phyloP scores from a whole-genome alignment of 441 rosid species.

The Eugenia klotzschiana region DNA sequence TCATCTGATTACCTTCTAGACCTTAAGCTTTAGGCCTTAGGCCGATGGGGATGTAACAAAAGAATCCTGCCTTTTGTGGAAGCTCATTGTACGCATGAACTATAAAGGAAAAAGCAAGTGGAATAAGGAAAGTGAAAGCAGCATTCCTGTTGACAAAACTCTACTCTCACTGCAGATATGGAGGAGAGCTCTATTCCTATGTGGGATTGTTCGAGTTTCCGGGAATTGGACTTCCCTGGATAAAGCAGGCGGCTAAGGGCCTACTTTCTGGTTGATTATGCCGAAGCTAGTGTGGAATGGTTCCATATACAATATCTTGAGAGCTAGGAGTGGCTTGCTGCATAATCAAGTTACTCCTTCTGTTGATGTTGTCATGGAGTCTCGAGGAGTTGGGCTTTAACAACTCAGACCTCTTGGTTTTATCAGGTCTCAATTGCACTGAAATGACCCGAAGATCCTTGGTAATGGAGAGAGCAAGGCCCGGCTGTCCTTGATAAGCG shows the following conservation, averaged over 20 bases:
- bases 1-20: background rate
- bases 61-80: background rate
- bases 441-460: no score
- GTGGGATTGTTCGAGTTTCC: background rate
- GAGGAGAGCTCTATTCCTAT: background rate
- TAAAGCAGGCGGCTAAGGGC: background rate
- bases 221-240: background rate
- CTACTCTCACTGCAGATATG: background rate
- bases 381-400: no score
- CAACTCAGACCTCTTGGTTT: no score
- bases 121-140: background rate
- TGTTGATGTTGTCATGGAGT: no score
- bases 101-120: no score
- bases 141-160: background rate
- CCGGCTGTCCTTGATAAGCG: no score
- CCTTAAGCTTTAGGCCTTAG: background rate
- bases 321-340: background rate
- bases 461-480: no score
- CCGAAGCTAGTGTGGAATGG: background rate
- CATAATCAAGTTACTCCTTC: background rate
- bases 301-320: background rate
- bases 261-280: background rate
- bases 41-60: background rate
- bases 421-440: no score
- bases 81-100: background rate